These are phyloP conservation scores for Cystofilobasidium ferigula DNA, from an alignment of 768 basidiomycete species.

Conservation along the genomic window DNA sequence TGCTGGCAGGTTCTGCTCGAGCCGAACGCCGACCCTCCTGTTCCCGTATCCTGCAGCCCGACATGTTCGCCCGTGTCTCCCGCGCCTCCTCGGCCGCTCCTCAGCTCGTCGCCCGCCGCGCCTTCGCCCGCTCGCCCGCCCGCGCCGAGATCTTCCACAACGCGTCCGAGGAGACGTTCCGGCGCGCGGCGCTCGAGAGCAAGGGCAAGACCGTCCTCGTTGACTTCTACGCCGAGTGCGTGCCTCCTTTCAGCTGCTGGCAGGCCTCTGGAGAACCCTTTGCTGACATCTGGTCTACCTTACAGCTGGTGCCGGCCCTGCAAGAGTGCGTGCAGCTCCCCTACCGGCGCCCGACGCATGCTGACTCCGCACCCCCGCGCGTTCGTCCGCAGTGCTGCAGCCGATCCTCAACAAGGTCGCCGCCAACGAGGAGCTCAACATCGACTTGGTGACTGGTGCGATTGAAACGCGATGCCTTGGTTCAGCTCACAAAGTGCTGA, in stretches of 20 bases:
- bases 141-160: not conserved
- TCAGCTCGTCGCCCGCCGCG: not conserved
- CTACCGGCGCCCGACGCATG: not conserved
- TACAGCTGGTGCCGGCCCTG: conserved; percentile 14
- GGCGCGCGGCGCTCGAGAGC: not conserved
- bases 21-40: no score
- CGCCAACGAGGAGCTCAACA: not conserved
- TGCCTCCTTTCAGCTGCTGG: not conserved
- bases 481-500: not conserved
- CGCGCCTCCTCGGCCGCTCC: not conserved
- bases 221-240: conserved; percentile 35
- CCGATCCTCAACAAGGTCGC: conserved; percentile 30
- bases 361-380: not conserved
- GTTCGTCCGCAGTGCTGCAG: conserved; percentile 28
- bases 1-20: no score
- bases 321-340: not conserved
- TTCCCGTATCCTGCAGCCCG: not conserved
- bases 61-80: not conserved
- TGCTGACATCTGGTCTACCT: not conserved
- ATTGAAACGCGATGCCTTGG: not conserved
- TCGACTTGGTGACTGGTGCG: conserved; percentile 18
- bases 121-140: not conserved
- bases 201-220: conserved; percentile 30
- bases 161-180: conserved; percentile 7
- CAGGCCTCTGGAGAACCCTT: no score